Evolutionary conservation across 176 grass and related monocot species (phyloP), one percentile per base, ranked within the genome.

Genomic region (Aegilops bicornis): DNA sequence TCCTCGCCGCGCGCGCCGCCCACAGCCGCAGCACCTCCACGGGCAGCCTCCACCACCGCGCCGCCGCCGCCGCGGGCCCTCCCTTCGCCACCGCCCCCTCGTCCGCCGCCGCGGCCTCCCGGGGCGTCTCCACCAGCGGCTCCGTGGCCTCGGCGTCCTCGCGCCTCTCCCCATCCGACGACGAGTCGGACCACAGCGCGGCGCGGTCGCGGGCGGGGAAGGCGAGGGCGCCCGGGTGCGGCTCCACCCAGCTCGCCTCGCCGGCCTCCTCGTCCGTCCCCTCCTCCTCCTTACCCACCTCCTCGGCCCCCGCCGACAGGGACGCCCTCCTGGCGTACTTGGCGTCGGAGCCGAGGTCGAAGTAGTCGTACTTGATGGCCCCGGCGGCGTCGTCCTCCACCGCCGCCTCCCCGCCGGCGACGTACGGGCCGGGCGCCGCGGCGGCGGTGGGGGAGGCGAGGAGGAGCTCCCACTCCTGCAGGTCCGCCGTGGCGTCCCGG

Each of bases 331-430:
- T n/a, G 3, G 87, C 31, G 70, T 92, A 94, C 79, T 86, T 86
- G 40, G 50, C 77, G 37, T 87, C 87, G 9, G 87, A 94, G 62
- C 83, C 87, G 48, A 99, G 92, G 24, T 88, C 87, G 94, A 96
- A 96, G 86, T 96, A 96, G 75, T 96, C 97, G 59, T 82, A 35
- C 90, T 96, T 94, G 87, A 99, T 96, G 19, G 89, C 90, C 9
- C 90, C 97, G 8, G 82, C 92, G 39, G 91, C 92, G 19, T 89
- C 56, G 56, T 59, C 56, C 56, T 59, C 86, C 1, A 76, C 83
- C 1, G 76, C 76, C 68, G 76, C 85, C 27, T 58, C 84, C 23
- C 22, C 37, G 30, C 14, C 80, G 22, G 47, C 77, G 22, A 47
- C 84, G 22, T 54, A 79, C 16, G 36, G 30, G 33, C 65, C 83